A percentile compares a stretch with the other conserved stretches of the same genome.
phyloP scores from a whole-genome alignment of 352 stramenopile species.

The Phytophthora megakarya region DNA sequence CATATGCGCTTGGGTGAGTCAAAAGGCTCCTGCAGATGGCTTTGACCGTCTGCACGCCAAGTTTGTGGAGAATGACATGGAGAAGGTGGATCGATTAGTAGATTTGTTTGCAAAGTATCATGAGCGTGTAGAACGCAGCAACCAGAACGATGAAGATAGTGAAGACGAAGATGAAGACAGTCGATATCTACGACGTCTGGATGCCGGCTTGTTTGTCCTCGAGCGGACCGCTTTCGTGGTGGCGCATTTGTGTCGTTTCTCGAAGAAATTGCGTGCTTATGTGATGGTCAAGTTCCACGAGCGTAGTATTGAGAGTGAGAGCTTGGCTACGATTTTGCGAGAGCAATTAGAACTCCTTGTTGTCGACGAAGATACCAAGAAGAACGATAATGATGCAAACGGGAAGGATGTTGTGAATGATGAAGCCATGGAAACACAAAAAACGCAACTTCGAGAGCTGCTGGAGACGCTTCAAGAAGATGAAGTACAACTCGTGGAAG shows the following conservation, averaged over 20 bases:
- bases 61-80: constrained; percentile 82
- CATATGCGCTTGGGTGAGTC: constrained; percentile 54
- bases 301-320: constrained; percentile 59
- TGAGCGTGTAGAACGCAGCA: constrained; percentile 46
- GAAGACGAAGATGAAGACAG: constrained; percentile 58
- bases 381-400: constrained; percentile 5
- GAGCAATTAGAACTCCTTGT: constrained; percentile 68
- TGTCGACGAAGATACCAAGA: constrained; percentile 24
- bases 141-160: constrained; percentile 35
- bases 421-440: constrained; percentile 42
- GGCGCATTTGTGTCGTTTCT: constrained; percentile 68
- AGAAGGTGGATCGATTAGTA: constrained; percentile 81
- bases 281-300: constrained; percentile 81
- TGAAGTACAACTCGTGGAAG: not conserved
- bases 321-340: constrained; percentile 46
- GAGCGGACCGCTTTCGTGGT: constrained; percentile 71
- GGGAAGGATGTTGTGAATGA: constrained; percentile 25
- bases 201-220: constrained; percentile 80
- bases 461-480: constrained; percentile 41
- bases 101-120: constrained; percentile 83
- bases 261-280: constrained; percentile 66
- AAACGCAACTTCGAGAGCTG: constrained; percentile 40
- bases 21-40: constrained; percentile 58
- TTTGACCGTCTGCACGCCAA: constrained; percentile 77
- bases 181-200: constrained; percentile 63